Evolutionary conservation across 805 yeast species (phyloP).

Genomic region (Sungouiella thailandica): DNA sequence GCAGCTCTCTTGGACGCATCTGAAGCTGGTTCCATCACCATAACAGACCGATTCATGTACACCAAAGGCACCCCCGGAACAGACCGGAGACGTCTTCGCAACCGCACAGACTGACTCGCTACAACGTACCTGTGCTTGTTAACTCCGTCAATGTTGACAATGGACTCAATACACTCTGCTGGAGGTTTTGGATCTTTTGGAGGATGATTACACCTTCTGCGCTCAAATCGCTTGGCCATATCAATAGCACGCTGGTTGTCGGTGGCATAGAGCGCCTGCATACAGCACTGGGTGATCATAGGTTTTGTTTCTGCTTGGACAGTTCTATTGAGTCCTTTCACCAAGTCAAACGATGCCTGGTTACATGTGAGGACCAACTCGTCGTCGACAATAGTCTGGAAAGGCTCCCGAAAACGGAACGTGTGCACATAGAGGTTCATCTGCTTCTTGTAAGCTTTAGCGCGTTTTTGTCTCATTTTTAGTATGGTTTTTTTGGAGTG

Average conservation of each 20-base stretch:
- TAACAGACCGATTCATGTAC: slow-evolving; percentile 84
- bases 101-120: slow-evolving; percentile 71
- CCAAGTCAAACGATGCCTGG: slow-evolving; percentile 68
- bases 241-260: slow-evolving; percentile 73
- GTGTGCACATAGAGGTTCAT: slow-evolving; percentile 80
- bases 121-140: slow-evolving; percentile 90
- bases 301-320: slow-evolving; percentile 82
- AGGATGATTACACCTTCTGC: slow-evolving; percentile 88
- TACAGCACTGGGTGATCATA: slow-evolving; percentile 93
- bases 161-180: slow-evolving; percentile 67
- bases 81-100: slow-evolving; percentile 64
- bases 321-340: slow-evolving; percentile 74
- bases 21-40: slow-evolving; percentile 94
- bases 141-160: slow-evolving; percentile 64
- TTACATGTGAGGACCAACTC: slow-evolving; percentile 64
- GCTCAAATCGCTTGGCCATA: slow-evolving; percentile 76
- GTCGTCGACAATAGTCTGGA: slow-evolving; percentile 84
- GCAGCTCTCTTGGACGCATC: slow-evolving; percentile 48
- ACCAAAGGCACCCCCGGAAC: slow-evolving; percentile 89
- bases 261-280: slow-evolving; percentile 74
- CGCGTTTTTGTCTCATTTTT: slow-evolving; percentile 91
- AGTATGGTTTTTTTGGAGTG: slow-evolving; percentile 1
- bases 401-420: slow-evolving; percentile 91
- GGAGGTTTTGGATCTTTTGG: slow-evolving; percentile 59
- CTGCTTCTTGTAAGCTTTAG: slow-evolving; percentile 89